Evolutionary conservation across 306 rosid species (phyloP), one percentile per base, ranked within the genome.

Genomic region (Arachis stenosperma): DNA sequence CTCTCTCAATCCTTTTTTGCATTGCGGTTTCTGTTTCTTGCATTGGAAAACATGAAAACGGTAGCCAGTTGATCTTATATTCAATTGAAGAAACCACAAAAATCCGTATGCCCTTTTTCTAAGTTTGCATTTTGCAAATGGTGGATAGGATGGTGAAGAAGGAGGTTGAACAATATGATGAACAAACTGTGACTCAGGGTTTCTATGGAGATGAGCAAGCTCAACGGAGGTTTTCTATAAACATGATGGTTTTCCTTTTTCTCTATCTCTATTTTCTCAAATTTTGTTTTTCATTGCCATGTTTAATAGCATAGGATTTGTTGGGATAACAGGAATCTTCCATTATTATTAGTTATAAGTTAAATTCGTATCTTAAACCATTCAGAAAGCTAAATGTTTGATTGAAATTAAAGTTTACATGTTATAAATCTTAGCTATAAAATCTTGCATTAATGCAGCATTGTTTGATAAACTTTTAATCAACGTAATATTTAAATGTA

Each of bases 171-270:
- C 75, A 66, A 8, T 4, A 75, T 40, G 55, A 71, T 73, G 59
- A 71, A 65, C 80, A 78, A 72, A 17, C 6, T 10, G 73, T 78
- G 6, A 54, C 79, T 54, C 9, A 67, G 50, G 74, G 76, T 40
- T 75, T 47, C 71, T 63, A 71, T 48, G 70, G 48, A 9, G 69
- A 66, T 50, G 71, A 73, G 40, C 91, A 7, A 68, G 81, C 37
- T 53, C 67, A 30, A 52, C 81, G 9, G 47, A 48, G 70, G 50
- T 68, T 86, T 68, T 78, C 84, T 63, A 48, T 50, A 72, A 61
- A 67, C 65, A 66, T 13, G 80, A 66, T 13, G 80, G 86, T 82
- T 71, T 75, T 73, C 70, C 75, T 50, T 37, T 71, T 63, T 76
- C 71, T 60, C 14, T 78, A 13, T 53, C 5, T 53, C 5, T 76